Base-by-base conservation (phyloP, 2,329 filamentous ascomycete species). In the Stylonectria norvegica region DNA sequence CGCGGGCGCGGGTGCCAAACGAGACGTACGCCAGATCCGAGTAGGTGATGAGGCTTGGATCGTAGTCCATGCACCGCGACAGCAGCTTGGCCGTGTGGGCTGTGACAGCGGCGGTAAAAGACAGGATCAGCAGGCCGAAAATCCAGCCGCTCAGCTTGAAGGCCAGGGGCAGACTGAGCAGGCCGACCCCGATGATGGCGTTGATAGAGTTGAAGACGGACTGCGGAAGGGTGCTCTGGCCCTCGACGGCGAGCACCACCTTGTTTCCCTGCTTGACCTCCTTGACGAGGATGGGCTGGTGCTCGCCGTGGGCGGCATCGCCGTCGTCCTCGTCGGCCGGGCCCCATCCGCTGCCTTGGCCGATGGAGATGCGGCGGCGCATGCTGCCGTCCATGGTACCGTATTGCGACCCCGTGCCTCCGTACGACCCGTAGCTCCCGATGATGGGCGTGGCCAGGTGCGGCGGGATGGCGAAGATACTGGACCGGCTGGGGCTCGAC, bases 121-220 rank as follows among this genome's bases (percentile, higher is more conserved):
- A 66, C 40, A 97, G 72, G 49, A 93, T 85, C 29, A 75, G 48
- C 57, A 95, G 74, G 37, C 93, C 93, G 46, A 89, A 79, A 28
- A 95, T 65, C 90, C 90, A 95, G 35, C 89, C 91, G 10, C 87
- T 83, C 62, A 95, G 89, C 56, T 83, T 88, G 56, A 97, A 72
- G 5, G 87, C 91, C 58, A 97, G 76, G 5, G 91, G 93, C 38
- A 98, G 71, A 63, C 88, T 94, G 36, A 98, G 74, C 20, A 98
- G 70, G 1, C 91, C 91, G 20, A 98, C 84, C 12, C 90, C 90
- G 46, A 96, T 91, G 43, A 96, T 70, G 36, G 94, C 88, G 49
- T 95, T 95, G 61, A 91, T 91, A 3, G 89, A 94, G 66, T 98
- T 98, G 73, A 97, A 95, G 47, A 96, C 78, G 5, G 91, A 97